Conservation (phyloP, 768 basidiomycete genomes). For the Gyrodon lividus region DNA sequence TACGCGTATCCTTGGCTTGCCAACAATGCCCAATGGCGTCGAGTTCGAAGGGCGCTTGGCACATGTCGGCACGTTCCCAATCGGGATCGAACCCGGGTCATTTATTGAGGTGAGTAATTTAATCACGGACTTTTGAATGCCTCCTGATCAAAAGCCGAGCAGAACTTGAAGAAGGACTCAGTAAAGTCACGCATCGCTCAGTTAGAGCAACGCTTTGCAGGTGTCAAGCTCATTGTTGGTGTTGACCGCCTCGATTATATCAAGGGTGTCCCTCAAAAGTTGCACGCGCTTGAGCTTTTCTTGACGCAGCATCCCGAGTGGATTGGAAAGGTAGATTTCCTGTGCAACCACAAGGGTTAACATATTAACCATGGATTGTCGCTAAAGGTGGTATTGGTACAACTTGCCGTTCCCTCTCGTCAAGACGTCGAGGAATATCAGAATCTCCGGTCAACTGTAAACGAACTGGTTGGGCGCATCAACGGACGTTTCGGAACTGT, state of each 20-base stretch:
- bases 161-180: constrained; percentile 77
- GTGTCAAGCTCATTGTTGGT: constrained; percentile 96
- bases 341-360: not conserved
- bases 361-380: constrained; percentile 5
- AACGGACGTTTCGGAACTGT: constrained; percentile 99
- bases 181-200: constrained; percentile 80
- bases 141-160: constrained; percentile 7
- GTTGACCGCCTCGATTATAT: constrained; percentile 99
- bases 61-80: constrained; percentile 98
- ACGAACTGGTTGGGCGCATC: constrained; percentile 97
- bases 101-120: constrained; percentile 69
- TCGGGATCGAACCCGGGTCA: constrained; percentile 93
- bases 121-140: not conserved
- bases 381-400: constrained; percentile 84
- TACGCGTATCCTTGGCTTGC: constrained; percentile 90
- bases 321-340: constrained; percentile 83
- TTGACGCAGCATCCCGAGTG: constrained; percentile 97
- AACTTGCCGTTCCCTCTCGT: constrained; percentile 95
- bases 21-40: constrained; percentile 98
- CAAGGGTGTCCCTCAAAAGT: constrained; percentile 98
- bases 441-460: constrained; percentile 91
- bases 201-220: constrained; percentile 87
- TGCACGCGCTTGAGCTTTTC: constrained; percentile 96
- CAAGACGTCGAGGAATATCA: constrained; percentile 99
- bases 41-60: constrained; percentile 94